Conservation (phyloP, 2,329 filamentous ascomycete species). For the Phoma sp. region DNA sequence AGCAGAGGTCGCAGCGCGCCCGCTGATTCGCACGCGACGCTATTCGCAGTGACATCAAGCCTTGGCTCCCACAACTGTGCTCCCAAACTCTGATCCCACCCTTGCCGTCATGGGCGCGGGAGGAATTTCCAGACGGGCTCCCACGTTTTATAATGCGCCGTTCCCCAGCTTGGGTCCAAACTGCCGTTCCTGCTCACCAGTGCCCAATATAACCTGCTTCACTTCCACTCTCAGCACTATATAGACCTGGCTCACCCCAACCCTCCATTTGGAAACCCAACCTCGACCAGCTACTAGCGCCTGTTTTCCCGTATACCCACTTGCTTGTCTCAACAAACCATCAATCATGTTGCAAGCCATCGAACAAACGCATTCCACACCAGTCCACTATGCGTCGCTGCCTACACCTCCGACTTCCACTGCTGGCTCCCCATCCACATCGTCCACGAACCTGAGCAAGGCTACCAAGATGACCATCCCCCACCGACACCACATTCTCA, state of each 20-base stretch:
- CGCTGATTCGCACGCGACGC: constrained; percentile 32
- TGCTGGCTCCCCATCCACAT: constrained; percentile 34
- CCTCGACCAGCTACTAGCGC: constrained; percentile 9
- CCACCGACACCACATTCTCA: constrained; percentile 57
- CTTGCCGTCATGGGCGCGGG: constrained; percentile 48
- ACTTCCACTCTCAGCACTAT: constrained; percentile 37
- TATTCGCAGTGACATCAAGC: constrained; percentile 40
- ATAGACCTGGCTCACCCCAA: constrained; percentile 28
- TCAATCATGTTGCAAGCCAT: constrained; percentile 47
- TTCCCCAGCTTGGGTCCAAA: constrained; percentile 29
- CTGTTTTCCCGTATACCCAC: not conserved
- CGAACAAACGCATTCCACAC: constrained; percentile 35
- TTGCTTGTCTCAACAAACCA: constrained; percentile 10
- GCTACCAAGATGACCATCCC: constrained; percentile 38
- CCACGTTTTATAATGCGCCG: constrained; percentile 32
- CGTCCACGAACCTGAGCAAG: constrained; percentile 25
- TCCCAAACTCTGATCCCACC: constrained; percentile 37
- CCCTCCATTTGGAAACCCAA: constrained; percentile 17
- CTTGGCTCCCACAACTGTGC: constrained; percentile 37
- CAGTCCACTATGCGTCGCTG: constrained; percentile 41
- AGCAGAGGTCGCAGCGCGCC: constrained; percentile 23
- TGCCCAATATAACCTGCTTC: constrained; percentile 23
- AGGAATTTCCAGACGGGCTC: constrained; percentile 29
- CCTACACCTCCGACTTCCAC: constrained; percentile 42
- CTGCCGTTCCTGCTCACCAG: constrained; percentile 34